Base-by-base conservation (phyloP, 2,329 filamentous ascomycete species). In the Septoria petroselini region DNA sequence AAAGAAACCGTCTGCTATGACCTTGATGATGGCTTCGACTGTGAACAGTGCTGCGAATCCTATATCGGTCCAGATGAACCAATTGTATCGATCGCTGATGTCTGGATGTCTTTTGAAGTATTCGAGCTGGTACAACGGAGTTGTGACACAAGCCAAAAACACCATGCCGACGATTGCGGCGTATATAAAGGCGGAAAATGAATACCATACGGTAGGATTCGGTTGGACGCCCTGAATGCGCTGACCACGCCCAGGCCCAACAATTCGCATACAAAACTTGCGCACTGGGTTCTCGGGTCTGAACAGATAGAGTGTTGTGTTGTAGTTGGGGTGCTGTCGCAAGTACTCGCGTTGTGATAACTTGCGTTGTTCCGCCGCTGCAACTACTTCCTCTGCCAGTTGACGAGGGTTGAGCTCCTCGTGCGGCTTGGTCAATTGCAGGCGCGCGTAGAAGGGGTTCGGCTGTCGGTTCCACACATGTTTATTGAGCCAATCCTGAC, bases 121-220 rank as follows among this genome's bases (percentile, higher is more conserved):
- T 59, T 90, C 79, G 66, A 86, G 89, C 66, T 98, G 93, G 66
- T 94, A 98, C 12, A 98, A 74, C 0, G 93, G 93, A 1, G 93
- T 98, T 1, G 91, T 95, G 42, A 97, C 78, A 65, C 91, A 98
- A 23, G 93, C 93, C 43, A 98, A 79, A 37, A 96, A 71, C n/a
- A 98, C 93, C 94, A 98, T 98, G 42, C 89, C 88, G 34, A 97
- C 88, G 55, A 98, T 96, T 11, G 88, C 86, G 18, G 86, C 83
- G 67, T 98, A 98, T 48, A 97, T 88, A 62, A 98, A 86, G 3
- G 89, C 88, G 0, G 93, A 96, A 67, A 97, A 95, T 0, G 82
- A 76, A 66, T 95, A 96, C 91, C 93, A 98, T 7, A 93, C 78
- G 3, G 87, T 81, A 58, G 89, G 90, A 60, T 93, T 91, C 0